Conservation (phyloP, 495 filamentous ascomycete genomes). For the Aspergillus sclerotioniger region DNA sequence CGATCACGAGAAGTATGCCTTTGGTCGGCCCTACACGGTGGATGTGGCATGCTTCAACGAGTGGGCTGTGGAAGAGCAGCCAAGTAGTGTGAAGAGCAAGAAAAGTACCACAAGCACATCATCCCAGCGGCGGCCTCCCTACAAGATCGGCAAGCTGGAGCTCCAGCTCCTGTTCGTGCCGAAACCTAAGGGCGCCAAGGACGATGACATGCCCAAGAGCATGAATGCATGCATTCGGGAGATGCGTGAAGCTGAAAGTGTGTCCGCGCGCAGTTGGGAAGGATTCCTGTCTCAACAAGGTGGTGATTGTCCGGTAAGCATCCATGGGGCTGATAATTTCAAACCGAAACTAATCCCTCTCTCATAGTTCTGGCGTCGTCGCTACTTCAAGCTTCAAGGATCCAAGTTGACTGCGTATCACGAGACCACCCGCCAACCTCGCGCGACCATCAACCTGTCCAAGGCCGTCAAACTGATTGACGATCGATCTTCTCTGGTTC, state of each 20-base stretch:
- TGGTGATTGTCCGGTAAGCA: constrained; percentile 92
- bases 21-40: constrained; percentile 79
- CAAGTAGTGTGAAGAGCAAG: constrained; percentile 86
- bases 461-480: constrained; percentile 95
- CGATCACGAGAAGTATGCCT: constrained; percentile 83
- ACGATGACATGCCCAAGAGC: constrained; percentile 98
- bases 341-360: background rate
- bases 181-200: constrained; percentile 80
- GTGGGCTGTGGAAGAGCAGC: constrained; percentile 86
- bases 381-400: constrained; percentile 92
- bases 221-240: constrained; percentile 94
- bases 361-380: constrained; percentile 89
- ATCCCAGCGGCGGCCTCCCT: constrained; percentile 72
- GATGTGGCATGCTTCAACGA: constrained; percentile 96
- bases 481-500: constrained; percentile 76
- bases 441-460: constrained; percentile 92
- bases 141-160: constrained; percentile 90
- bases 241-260: constrained; percentile 80
- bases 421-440: constrained; percentile 89
- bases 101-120: constrained; percentile 61
- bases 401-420: constrained; percentile 94
- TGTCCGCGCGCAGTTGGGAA: constrained; percentile 71
- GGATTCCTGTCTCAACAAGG: constrained; percentile 93
- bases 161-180: constrained; percentile 92
- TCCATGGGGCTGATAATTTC: background rate